phyloP scores from a whole-genome alignment of 352 stramenopile species.

The Lagenidium giganteum region DNA sequence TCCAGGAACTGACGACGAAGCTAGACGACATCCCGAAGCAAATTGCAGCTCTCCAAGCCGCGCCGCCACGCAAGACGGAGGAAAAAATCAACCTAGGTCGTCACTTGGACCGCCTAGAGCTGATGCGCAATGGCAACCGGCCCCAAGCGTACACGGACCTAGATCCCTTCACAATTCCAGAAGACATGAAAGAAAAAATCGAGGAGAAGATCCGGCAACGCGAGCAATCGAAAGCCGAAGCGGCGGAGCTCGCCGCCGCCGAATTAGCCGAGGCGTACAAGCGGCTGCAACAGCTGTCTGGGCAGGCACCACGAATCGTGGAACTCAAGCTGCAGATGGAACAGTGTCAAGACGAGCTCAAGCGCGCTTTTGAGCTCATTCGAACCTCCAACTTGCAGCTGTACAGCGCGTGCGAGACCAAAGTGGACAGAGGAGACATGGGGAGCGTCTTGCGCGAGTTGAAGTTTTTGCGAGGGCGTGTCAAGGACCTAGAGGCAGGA shows the following conservation, averaged over 20 bases:
- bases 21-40: slow-evolving; percentile 54
- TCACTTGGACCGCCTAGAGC: slow-evolving; percentile 29
- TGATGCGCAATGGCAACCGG: slow-evolving; percentile 8
- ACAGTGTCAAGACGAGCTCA: slow-evolving; percentile 60
- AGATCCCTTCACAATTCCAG: slow-evolving; percentile 64
- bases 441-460: slow-evolving; percentile 41
- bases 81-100: slow-evolving; percentile 54
- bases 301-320: slow-evolving; percentile 48
- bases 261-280: slow-evolving; percentile 62
- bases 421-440: slow-evolving; percentile 51
- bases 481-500: slow-evolving; percentile 25
- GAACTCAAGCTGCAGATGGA: slow-evolving; percentile 59
- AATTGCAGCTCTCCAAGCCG: slow-evolving; percentile 40
- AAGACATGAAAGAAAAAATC: slow-evolving; percentile 78
- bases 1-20: slow-evolving; percentile 54
- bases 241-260: slow-evolving; percentile 28
- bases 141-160: slow-evolving; percentile 56
- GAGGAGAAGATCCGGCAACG: slow-evolving; percentile 59
- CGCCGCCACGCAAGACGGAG: slow-evolving; percentile 26
- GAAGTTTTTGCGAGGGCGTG: slow-evolving; percentile 29
- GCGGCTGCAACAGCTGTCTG: slow-evolving; percentile 47
- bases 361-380: slow-evolving; percentile 62
- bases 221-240: slow-evolving; percentile 42
- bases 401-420: slow-evolving; percentile 59
- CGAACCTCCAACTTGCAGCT: slow-evolving; percentile 58